Evolutionary conservation across 2,329 filamentous ascomycete genomes (phyloP).

Genomic region (Fusarium phyllophilum): DNA sequence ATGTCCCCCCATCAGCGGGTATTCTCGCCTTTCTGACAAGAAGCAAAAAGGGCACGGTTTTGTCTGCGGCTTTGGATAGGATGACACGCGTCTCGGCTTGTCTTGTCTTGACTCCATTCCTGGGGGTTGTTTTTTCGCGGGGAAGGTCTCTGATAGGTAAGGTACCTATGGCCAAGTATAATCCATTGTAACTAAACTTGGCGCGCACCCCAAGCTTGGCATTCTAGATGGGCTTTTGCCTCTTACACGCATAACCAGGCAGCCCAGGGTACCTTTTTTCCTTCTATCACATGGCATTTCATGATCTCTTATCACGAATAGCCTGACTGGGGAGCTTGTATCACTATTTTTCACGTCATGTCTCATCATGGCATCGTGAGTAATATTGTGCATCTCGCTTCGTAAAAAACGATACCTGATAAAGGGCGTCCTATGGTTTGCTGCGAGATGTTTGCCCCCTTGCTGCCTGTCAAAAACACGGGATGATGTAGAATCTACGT

Average conservation of each 20-base stretch:
- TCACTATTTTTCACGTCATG: constrained; percentile 29
- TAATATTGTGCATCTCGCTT: background rate
- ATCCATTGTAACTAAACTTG: background rate
- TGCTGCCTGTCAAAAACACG: constrained; percentile 32
- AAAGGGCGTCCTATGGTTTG: background rate
- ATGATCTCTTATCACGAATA: constrained; percentile 9
- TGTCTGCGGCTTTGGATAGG: background rate
- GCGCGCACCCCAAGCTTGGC: constrained; percentile 15
- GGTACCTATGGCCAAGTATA: background rate
- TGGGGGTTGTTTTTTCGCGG: constrained; percentile 12
- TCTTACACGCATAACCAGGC: constrained; percentile 3
- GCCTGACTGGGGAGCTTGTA: background rate
- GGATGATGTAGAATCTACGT: constrained; percentile 34
- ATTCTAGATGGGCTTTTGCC: constrained; percentile 18
- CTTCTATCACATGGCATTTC: constrained; percentile 11
- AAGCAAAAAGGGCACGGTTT: constrained; percentile 1
- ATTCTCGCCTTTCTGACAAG: constrained; percentile 1
- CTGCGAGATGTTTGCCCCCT: constrained; percentile 23
- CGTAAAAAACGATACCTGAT: constrained; percentile 1
- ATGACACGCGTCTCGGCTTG: constrained; percentile 26
- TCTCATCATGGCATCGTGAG: constrained; percentile 21
- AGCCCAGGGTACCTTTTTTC: background rate
- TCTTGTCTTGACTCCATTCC: constrained; percentile 18
- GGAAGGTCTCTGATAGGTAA: constrained; percentile 14
- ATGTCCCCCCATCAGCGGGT: background rate